These are phyloP conservation scores for Nothophytophthora sp. DNA, from an alignment of 352 stramenopile genomes.

Conservation along the genomic window DNA sequence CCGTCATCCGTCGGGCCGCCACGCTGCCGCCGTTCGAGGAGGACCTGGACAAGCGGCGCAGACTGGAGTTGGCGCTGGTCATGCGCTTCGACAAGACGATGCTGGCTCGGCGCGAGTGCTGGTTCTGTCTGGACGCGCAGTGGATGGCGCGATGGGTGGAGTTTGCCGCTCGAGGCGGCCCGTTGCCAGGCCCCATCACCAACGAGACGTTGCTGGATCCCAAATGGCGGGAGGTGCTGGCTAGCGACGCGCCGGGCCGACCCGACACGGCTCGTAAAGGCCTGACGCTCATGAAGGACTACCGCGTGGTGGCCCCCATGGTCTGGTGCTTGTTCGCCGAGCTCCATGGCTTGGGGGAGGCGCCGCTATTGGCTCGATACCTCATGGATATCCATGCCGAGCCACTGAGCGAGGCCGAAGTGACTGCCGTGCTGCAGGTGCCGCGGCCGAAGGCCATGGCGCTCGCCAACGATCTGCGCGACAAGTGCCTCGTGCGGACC, in stretches of 20 bases:
- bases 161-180: constrained; percentile 53
- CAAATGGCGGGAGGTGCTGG: constrained; percentile 28
- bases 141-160: constrained; percentile 70
- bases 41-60: constrained; percentile 59
- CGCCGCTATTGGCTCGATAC: constrained; percentile 45
- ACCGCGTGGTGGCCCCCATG: constrained; percentile 71
- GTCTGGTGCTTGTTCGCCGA: constrained; percentile 74
- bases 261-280: constrained; percentile 43
- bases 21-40: constrained; percentile 26
- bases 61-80: constrained; percentile 63
- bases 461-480: constrained; percentile 45
- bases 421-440: constrained; percentile 37
- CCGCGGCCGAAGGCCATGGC: constrained; percentile 41
- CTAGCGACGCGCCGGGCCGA: constrained; percentile 33
- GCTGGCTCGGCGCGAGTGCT: constrained; percentile 69
- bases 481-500: constrained; percentile 36
- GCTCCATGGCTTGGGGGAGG: constrained; percentile 57
- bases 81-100: constrained; percentile 60
- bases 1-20: constrained; percentile 8
- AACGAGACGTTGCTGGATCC: constrained; percentile 56
- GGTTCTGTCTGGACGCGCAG: constrained; percentile 63
- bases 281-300: constrained; percentile 55
- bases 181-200: constrained; percentile 59
- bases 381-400: constrained; percentile 52
- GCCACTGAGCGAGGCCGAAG: constrained; percentile 32